These are phyloP conservation scores for Saccharomyces cerevisiae DNA, from an alignment of 805 yeast species.

Conservation along the genomic window DNA sequence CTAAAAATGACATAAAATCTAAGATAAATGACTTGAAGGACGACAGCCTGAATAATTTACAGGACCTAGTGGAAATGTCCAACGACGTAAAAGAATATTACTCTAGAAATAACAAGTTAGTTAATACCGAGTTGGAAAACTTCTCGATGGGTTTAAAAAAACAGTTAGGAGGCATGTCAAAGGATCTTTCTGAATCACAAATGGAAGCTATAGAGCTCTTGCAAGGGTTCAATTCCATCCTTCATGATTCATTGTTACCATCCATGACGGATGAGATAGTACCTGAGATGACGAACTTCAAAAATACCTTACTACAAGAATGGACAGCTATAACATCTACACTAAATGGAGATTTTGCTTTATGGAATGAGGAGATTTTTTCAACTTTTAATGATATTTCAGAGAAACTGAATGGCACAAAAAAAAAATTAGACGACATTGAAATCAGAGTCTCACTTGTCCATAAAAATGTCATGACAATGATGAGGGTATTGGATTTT, in stretches of 20 bases:
- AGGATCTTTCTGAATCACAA: slow-evolving; percentile 9
- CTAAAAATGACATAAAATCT: neutral
- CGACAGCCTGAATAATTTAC: slow-evolving; percentile 7
- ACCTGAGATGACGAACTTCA: neutral
- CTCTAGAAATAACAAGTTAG: neutral
- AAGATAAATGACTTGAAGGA: slow-evolving; percentile 6
- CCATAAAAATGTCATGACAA: slow-evolving; percentile 1
- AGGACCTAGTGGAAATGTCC: slow-evolving; percentile 10
- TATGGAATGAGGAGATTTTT: slow-evolving; percentile 13
- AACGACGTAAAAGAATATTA: neutral
- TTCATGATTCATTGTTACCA: neutral
- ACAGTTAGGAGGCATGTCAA: neutral
- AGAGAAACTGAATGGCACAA: slow-evolving; percentile 9
- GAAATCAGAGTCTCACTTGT: slow-evolving; percentile 8
- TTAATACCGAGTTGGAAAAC: slow-evolving; percentile 2
- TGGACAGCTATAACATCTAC: slow-evolving; percentile 8
- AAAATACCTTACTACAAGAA: neutral
- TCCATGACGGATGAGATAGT: neutral
- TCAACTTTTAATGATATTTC: slow-evolving; percentile 10
- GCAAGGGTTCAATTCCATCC: neutral
- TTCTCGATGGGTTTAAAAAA: neutral
- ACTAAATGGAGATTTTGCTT: slow-evolving; percentile 8
- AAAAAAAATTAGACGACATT: slow-evolving; percentile 8
- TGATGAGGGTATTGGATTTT: slow-evolving; percentile 3
- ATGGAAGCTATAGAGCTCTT: slow-evolving; percentile 7